Evolutionary conservation across 495 filamentous ascomycete species (phyloP), one percentile per base, ranked within the genome.

Genomic region (Recurvomyces mirabilis): DNA sequence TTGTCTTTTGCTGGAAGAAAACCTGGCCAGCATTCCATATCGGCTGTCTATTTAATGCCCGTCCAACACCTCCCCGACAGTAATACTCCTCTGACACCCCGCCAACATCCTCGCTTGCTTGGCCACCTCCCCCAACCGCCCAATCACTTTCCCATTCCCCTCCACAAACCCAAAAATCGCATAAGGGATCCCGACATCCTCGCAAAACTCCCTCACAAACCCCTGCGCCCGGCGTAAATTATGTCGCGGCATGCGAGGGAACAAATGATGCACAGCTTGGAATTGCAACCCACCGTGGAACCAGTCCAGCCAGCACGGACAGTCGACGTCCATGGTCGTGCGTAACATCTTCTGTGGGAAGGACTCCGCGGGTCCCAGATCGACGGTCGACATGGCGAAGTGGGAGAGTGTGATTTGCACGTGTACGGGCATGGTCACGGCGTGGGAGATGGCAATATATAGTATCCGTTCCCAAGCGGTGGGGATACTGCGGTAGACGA

Each of bases 261-360:
- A 98, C 14, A 98, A 69, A 61, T 98, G 91, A 52, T 98, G 91
- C 44, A 98, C 83, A 23, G 82, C 91, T 61, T 98, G 91, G 61
- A 95, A 96, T 61, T 98, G 91, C 57, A 98, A 66, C 26, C 91
- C 91, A 14, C 91, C 91, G 56, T 98, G 91, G 62, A 98, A 76
- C 61, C 93, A 98, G 57, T 98, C 91, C 14, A 98, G 70, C 91
- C 91, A 98, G 22, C 77, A 68, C 1, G 91, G 85, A 59, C 91
- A 98, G 59, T 94, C 89, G 14, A 98, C 82, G 48, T 98, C 91
- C 91, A 95, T 95, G 6, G 91, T 95, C 10, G 91, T 98, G 44
- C 91, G 75, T 38, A 98, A 72, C 91, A 95, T 95, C 63, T 82
- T 86, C 66, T 98, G 91, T 2, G 91, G 80, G 61, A 96, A 98